Conservation (phyloP, 1,284 basidiomycete species). For the Cystobasidiaceae sp. region DNA sequence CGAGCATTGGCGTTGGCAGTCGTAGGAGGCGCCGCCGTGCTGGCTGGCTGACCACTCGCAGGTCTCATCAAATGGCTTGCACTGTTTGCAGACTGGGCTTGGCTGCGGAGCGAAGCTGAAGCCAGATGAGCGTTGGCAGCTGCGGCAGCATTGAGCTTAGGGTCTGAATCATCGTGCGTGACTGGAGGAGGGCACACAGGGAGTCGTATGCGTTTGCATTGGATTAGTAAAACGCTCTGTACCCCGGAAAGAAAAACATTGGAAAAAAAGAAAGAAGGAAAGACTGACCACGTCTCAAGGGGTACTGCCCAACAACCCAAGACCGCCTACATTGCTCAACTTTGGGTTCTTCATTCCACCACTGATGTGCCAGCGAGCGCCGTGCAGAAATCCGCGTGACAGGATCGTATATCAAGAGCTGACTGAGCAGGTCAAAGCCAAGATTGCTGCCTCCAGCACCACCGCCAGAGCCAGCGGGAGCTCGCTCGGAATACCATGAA, state of each 20-base stretch:
- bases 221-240: neutral
- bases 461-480: constrained; percentile 9
- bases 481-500: constrained; percentile 63
- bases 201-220: constrained; percentile 44
- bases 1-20: constrained; percentile 24
- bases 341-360: constrained; percentile 52
- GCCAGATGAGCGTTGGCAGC: constrained; percentile 18
- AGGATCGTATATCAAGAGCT: constrained; percentile 84
- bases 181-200: constrained; percentile 48
- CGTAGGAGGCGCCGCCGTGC: neutral
- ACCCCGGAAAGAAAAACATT: neutral
- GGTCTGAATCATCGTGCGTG: constrained; percentile 53
- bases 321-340: constrained; percentile 47
- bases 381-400: constrained; percentile 75
- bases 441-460: constrained; percentile 45
- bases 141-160: constrained; percentile 36
- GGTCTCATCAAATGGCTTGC: constrained; percentile 18
- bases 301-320: constrained; percentile 8
- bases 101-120: constrained; percentile 2
- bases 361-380: constrained; percentile 68
- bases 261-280: neutral
- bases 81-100: constrained; percentile 8
- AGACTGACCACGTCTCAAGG: constrained; percentile 13
- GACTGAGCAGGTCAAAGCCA: constrained; percentile 76
- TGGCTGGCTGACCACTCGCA: neutral